phyloP scores from a whole-genome alignment of 805 yeast species.

The Debaryomyces hansenii region DNA sequence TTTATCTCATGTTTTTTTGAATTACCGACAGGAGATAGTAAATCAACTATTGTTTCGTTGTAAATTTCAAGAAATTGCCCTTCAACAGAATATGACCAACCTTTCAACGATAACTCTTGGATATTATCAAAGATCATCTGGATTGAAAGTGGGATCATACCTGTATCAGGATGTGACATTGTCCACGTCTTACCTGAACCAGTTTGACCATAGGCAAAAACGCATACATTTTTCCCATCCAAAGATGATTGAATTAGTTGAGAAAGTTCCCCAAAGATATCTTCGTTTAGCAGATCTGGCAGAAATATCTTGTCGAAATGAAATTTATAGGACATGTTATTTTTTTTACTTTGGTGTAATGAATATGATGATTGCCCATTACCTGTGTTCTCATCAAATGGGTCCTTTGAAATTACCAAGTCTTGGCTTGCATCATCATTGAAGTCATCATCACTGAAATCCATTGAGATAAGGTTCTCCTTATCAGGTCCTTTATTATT shows the following conservation, averaged over 20 bases:
- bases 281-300: constrained; percentile 50
- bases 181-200: constrained; percentile 94
- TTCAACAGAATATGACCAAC: constrained; percentile 60
- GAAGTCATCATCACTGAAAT: constrained; percentile 23
- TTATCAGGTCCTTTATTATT: not conserved
- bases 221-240: constrained; percentile 90
- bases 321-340: constrained; percentile 38
- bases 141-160: constrained; percentile 80
- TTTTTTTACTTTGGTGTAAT: constrained; percentile 11
- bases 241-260: constrained; percentile 76
- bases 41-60: constrained; percentile 77
- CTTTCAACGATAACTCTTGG: constrained; percentile 45
- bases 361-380: constrained; percentile 6
- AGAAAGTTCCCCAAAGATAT: constrained; percentile 79
- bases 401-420: constrained; percentile 23
- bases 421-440: constrained; percentile 38
- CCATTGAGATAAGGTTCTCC: constrained; percentile 13
- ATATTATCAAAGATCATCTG: constrained; percentile 65
- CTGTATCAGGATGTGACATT: constrained; percentile 70
- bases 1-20: constrained; percentile 61
- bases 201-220: constrained; percentile 96
- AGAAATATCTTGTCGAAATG: constrained; percentile 79
- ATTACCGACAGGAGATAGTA: constrained; percentile 39
- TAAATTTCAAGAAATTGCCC: constrained; percentile 90
- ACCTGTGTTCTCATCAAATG: not conserved